A percentile compares a stretch with the other conserved stretches of the same genome.
These are phyloP conservation scores for Torrubiella hemipterigena DNA, from an alignment of 2,329 filamentous ascomycete genomes.

Conservation along the genomic window DNA sequence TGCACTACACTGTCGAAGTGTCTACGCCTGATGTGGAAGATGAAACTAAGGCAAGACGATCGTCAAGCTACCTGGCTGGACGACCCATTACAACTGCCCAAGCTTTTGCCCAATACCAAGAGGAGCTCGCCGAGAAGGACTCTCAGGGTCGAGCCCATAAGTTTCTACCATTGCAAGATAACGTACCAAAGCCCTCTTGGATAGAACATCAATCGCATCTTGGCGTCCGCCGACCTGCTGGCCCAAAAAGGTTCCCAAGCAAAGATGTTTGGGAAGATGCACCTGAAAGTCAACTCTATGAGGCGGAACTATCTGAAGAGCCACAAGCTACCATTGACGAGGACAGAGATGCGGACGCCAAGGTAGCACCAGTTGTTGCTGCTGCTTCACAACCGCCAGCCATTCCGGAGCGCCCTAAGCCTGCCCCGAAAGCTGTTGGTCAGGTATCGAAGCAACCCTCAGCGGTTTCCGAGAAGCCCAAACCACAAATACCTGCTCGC, in stretches of 20 bases:
- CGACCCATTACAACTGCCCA: constrained; percentile 46
- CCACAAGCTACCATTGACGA: constrained; percentile 17
- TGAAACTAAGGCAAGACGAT: constrained; percentile 24
- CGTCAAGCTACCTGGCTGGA: constrained; percentile 14
- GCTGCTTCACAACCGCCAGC: constrained; percentile 29
- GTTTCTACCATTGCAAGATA: constrained; percentile 16
- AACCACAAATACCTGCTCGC: constrained; percentile 49
- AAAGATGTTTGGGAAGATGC: constrained; percentile 91
- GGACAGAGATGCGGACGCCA: constrained; percentile 23
- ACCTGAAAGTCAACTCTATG: constrained; percentile 69
- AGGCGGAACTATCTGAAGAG: constrained; percentile 53
- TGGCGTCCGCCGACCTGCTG: constrained; percentile 36
- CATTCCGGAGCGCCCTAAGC: constrained; percentile 42
- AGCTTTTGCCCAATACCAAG: constrained; percentile 53
- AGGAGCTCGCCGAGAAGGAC: constrained; percentile 25
- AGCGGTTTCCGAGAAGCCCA: constrained; percentile 38
- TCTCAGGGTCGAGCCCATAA: constrained; percentile 15
- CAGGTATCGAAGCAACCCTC: constrained; percentile 25
- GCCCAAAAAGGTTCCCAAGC: constrained; percentile 72
- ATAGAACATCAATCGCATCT: constrained; percentile 35
- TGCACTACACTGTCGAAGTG: constrained; percentile 69
- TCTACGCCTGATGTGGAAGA: constrained; percentile 54
- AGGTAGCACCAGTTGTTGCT: no score
- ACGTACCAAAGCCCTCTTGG: constrained; percentile 27
- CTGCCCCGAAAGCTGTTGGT: constrained; percentile 27